Percentiles rank a stretch among this genome's conserved stretches.
phyloP scores from a whole-genome alignment of 2,329 filamentous ascomycete genomes.

The Trichophyton equinum region DNA sequence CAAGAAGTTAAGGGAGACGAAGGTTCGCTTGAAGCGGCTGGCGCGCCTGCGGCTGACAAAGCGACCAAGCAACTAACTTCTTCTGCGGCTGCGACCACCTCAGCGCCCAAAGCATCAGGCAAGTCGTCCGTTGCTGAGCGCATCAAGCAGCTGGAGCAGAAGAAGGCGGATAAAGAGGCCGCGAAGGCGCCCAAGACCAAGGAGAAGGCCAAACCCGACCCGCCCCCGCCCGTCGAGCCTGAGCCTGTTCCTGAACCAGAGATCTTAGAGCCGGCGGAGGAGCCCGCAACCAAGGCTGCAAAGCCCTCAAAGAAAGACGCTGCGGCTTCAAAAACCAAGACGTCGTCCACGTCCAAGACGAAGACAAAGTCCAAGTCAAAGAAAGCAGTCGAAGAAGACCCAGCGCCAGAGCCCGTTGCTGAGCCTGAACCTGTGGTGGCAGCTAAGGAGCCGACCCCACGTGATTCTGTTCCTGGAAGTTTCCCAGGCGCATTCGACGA shows the following conservation, averaged over 20 bases:
- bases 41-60: constrained; percentile 20
- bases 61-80: constrained; percentile 30
- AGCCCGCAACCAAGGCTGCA: constrained; percentile 17
- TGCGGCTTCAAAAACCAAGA: constrained; percentile 23
- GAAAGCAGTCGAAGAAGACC: neutral
- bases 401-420: too few species aligned
- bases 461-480: constrained; percentile 40
- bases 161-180: constrained; percentile 30
- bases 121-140: constrained; percentile 42
- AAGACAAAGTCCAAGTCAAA: constrained; percentile 3
- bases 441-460: constrained; percentile 18
- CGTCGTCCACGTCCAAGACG: neutral
- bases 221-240: constrained; percentile 20
- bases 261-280: neutral
- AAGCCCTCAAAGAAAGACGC: constrained; percentile 16
- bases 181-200: constrained; percentile 25
- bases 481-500: constrained; percentile 40
- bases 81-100: constrained; percentile 26
- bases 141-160: constrained; percentile 37
- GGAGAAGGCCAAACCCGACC: constrained; percentile 22
- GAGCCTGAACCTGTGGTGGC: constrained; percentile 1
- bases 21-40: constrained; percentile 6
- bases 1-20: constrained; percentile 4
- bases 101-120: constrained; percentile 26
- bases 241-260: constrained; percentile 15